Conservation (phyloP, 306 rosid species). For the Coriaria nepalensis region DNA sequence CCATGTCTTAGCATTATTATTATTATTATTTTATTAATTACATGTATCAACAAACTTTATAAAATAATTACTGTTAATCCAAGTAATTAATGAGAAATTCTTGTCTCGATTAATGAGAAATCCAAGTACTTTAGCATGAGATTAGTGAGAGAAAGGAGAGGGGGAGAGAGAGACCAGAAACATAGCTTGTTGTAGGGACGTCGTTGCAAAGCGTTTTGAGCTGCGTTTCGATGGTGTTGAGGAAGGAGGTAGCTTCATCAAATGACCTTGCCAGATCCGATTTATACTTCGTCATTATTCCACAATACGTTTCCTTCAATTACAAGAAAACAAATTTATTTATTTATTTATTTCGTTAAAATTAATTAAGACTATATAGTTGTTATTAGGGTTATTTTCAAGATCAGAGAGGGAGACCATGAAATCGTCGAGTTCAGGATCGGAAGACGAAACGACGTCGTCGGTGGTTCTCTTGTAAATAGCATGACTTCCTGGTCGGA, state of each 20-base stretch:
- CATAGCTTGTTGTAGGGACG: conserved; percentile 13
- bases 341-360: too few species aligned
- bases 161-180: conserved; percentile 30
- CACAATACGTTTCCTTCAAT: conserved; percentile 43
- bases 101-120: neutral
- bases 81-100: too few species aligned
- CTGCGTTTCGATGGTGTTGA: conserved; percentile 50
- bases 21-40: neutral
- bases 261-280: conserved; percentile 50
- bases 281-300: conserved; percentile 38
- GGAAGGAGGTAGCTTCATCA: conserved; percentile 51
- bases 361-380: too few species aligned
- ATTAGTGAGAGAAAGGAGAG: neutral
- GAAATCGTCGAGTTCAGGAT: conserved; percentile 73
- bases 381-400: conserved; percentile 22
- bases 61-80: neutral
- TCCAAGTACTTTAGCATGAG: too few species aligned
- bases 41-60: conserved; percentile 1
- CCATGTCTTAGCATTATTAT: too few species aligned
- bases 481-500: conserved; percentile 19
- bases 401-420: conserved; percentile 34
- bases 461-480: conserved; percentile 13
- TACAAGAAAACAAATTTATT: neutral
- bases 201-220: conserved; percentile 35
- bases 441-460: conserved; percentile 18